Evolutionary conservation across 139 green algal species (phyloP).

Genomic region (Chlorella sp.): DNA sequence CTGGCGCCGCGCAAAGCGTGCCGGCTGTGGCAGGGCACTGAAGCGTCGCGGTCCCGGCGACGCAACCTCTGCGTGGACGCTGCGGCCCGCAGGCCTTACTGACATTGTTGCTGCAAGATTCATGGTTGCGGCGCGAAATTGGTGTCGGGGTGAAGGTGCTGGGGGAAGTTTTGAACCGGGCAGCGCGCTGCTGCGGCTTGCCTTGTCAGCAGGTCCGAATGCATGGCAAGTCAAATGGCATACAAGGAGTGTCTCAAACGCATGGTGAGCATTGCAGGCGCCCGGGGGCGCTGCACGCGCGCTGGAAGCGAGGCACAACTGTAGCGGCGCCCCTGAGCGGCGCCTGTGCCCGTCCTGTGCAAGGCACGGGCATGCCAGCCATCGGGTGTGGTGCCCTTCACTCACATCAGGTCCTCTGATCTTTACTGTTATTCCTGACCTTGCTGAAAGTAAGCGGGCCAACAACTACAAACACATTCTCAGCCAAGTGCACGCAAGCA

Average conservation of each 20-base stretch:
- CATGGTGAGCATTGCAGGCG: neutral
- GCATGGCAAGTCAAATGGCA: neutral
- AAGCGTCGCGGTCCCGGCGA: neutral
- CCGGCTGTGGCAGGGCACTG: neutral
- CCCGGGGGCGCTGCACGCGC: too few relatives aligned
- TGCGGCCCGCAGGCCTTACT: neutral
- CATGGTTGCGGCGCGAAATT: neutral
- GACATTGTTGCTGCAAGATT: neutral
- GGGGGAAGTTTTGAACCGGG: neutral
- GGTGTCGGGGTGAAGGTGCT: neutral
- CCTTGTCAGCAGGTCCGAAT: neutral
- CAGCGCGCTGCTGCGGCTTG: neutral
- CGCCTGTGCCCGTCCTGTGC: too few relatives aligned
- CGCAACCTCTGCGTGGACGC: neutral
- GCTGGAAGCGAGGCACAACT: neutral
- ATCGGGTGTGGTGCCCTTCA: neutral
- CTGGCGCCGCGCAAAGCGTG: too few relatives aligned
- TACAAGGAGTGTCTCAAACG: neutral
- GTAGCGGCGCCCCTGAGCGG: neutral
- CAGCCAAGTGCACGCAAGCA: too few relatives aligned
- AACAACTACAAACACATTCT: too few relatives aligned
- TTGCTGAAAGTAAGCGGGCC: too few relatives aligned
- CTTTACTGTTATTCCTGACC: too few relatives aligned
- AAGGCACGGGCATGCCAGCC: too few relatives aligned
- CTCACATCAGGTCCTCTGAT: too few relatives aligned